Conservation (phyloP, 345 rosid species). For the Euphorbia tirucalli region DNA sequence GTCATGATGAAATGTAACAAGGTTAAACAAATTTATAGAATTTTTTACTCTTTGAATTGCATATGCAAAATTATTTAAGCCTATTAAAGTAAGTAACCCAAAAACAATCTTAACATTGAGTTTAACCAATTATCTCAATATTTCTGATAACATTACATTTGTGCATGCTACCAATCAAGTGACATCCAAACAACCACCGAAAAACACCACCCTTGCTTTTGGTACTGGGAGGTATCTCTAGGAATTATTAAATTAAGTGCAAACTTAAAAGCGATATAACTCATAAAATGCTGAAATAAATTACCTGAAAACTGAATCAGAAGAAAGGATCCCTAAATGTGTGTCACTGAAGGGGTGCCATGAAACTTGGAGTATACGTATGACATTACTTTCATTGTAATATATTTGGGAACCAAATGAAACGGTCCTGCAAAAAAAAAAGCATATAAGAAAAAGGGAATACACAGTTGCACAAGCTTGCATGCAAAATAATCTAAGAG, state of each 20-base stretch:
- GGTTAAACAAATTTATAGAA: background rate
- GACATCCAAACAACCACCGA: background rate
- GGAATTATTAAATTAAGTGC: background rate
- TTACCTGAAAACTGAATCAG: constrained; percentile 97
- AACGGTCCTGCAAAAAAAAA: constrained; percentile 56
- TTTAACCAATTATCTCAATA: background rate
- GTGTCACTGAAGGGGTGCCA: constrained; percentile 89
- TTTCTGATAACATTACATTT: background rate
- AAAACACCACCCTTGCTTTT: background rate
- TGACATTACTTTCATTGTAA: constrained; percentile 50
- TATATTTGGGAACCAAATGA: constrained; percentile 67
- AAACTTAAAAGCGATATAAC: background rate
- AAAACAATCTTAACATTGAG: background rate
- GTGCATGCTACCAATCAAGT: background rate
- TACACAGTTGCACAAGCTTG: background rate
- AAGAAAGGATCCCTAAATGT: constrained; percentile 86
- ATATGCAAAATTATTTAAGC: background rate
- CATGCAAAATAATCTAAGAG: background rate
- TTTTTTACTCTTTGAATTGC: background rate
- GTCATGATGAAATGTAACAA: background rate
- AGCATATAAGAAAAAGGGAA: constrained; percentile 10
- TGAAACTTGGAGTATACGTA: constrained; percentile 52
- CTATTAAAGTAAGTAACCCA: background rate
- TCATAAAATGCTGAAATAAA: background rate
- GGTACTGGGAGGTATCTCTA: background rate